Evolutionary conservation across 768 basidiomycete genomes (phyloP).

Genomic region (Suillus subluteus): DNA sequence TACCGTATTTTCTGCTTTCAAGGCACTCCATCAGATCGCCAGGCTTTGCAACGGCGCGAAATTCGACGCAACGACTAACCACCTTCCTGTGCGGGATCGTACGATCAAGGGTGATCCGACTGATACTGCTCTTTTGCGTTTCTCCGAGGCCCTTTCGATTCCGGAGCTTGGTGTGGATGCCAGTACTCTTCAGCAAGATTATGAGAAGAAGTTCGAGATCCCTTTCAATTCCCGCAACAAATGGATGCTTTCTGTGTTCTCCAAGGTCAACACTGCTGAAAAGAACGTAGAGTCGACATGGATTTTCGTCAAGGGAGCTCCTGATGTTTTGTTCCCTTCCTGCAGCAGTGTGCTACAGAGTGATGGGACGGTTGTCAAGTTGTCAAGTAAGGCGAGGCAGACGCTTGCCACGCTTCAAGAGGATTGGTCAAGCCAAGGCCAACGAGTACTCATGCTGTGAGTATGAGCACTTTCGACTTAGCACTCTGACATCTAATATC

Average conservation of each 20-base stretch:
- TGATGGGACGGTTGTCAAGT: slow-evolving; percentile 28
- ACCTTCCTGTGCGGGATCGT: slow-evolving; percentile 20
- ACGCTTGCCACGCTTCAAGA: slow-evolving; percentile 30
- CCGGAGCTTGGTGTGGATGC: slow-evolving; percentile 15
- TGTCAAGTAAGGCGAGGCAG: slow-evolving; percentile 19
- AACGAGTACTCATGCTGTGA: slow-evolving; percentile 48
- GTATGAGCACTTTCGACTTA: background rate
- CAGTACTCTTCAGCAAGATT: slow-evolving; percentile 1
- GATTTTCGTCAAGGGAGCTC: slow-evolving; percentile 54
- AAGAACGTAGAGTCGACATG: slow-evolving; percentile 17
- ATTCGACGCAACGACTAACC: slow-evolving; percentile 36
- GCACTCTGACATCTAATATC: background rate
- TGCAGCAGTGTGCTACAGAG: slow-evolving; percentile 32
- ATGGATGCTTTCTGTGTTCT: slow-evolving; percentile 49
- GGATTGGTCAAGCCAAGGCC: slow-evolving; percentile 44
- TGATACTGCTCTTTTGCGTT: slow-evolving; percentile 50
- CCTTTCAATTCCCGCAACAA: slow-evolving; percentile 50
- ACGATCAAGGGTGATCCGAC: slow-evolving; percentile 44
- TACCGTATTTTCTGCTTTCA: slow-evolving; percentile 20
- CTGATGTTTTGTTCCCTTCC: slow-evolving; percentile 46
- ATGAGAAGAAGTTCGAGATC: slow-evolving; percentile 25
- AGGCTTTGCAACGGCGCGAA: slow-evolving; percentile 54
- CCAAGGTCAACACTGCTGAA: slow-evolving; percentile 15
- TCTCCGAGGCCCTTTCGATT: slow-evolving; percentile 30
- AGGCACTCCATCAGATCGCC: slow-evolving; percentile 36